phyloP scores from a whole-genome alignment of 148 eudicot genomes.

The Beta vulgaris region DNA sequence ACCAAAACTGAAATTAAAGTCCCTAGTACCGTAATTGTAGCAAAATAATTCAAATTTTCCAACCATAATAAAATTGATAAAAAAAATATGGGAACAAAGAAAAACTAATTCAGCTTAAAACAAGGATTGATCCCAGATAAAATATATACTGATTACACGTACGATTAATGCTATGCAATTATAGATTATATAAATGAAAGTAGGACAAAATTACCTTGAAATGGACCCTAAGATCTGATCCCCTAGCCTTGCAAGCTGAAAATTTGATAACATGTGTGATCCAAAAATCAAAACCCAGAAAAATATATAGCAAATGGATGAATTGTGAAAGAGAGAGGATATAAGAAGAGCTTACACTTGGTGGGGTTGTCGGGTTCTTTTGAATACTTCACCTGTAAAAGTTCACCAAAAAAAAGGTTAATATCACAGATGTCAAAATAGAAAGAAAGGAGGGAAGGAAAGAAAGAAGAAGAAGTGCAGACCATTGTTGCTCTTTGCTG shows the following conservation, averaged over 20 bases:
- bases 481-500: conserved; percentile 15
- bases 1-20: too few relatives aligned
- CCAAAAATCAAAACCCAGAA: not conserved
- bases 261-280: not conserved
- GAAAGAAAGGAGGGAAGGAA: not conserved
- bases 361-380: conserved; percentile 65
- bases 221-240: conserved; percentile 64
- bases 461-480: not conserved
- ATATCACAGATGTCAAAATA: not conserved
- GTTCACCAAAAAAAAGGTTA: not conserved
- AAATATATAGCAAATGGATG: not conserved
- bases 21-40: not conserved
- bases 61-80: not conserved
- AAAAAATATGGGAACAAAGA: not conserved
- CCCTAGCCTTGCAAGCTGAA: conserved; percentile 74
- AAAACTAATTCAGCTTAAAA: not conserved
- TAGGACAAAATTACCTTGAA: conserved; percentile 46
- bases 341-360: conserved; percentile 40
- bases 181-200: not conserved
- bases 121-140: not conserved
- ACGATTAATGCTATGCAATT: not conserved
- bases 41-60: not conserved
- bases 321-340: not conserved
- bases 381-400: conserved; percentile 55
- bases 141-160: not conserved